These are phyloP conservation scores for Epichloe elymi DNA, from an alignment of 2,329 filamentous ascomycete genomes.

Conservation along the genomic window DNA sequence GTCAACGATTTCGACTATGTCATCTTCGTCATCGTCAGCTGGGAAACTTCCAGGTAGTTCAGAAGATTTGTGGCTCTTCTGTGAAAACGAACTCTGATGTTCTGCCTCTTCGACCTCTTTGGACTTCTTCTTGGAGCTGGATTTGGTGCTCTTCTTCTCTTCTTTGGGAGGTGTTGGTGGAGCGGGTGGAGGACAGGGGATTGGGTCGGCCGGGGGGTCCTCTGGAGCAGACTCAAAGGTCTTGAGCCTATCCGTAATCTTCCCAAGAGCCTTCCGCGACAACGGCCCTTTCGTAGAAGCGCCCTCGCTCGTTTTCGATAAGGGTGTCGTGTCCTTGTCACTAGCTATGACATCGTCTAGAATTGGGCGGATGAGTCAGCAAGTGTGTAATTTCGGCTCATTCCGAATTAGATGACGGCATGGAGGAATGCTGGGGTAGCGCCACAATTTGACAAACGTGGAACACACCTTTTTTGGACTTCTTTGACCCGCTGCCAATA, in stretches of 20 bases:
- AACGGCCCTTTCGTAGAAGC: slow-evolving; percentile 25
- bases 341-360: slow-evolving; percentile 28
- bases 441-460: slow-evolving; percentile 5
- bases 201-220: slow-evolving; percentile 22
- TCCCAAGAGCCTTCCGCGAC: slow-evolving; percentile 35
- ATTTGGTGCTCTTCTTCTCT: slow-evolving; percentile 19
- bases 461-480: slow-evolving; percentile 26
- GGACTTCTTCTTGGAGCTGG: slow-evolving; percentile 28
- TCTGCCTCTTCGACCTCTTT: slow-evolving; percentile 21
- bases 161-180: slow-evolving; percentile 19
- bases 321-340: slow-evolving; percentile 27
- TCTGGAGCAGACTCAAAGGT: slow-evolving; percentile 37
- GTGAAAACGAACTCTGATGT: slow-evolving; percentile 18
- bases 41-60: slow-evolving; percentile 43
- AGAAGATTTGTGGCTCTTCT: slow-evolving; percentile 15
- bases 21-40: slow-evolving; percentile 34
- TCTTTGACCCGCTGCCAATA: slow-evolving; percentile 27
- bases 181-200: slow-evolving; percentile 23
- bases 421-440: slow-evolving; percentile 7
- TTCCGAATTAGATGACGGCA: slow-evolving; percentile 9
- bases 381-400: slow-evolving; percentile 28
- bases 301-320: slow-evolving; percentile 21
- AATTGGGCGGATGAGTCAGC: slow-evolving; percentile 36
- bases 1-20: slow-evolving; percentile 38
- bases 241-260: slow-evolving; percentile 43